Percentiles rank a stretch among this genome's conserved stretches.
Conservation (phyloP, 768 basidiomycete species). For the Naganishia antarctica region DNA sequence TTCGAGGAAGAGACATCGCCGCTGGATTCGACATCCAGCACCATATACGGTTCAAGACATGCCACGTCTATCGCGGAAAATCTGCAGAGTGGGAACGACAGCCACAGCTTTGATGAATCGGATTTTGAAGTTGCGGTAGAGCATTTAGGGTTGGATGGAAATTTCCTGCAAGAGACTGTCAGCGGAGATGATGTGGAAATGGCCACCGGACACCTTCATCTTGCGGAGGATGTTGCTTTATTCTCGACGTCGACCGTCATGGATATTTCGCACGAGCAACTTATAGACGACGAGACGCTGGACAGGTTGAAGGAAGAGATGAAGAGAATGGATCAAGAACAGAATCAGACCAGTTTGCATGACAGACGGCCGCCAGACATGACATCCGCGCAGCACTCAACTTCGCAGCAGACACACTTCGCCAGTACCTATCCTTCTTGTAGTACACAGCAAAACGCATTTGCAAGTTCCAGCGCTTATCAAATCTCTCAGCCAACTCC, state of each 20-base stretch:
- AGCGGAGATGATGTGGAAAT: not conserved
- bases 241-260: not conserved
- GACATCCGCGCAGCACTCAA: not conserved
- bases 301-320: constrained; percentile 6
- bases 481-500: not conserved
- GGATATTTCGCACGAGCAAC: not conserved
- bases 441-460: not conserved
- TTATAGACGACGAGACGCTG: constrained; percentile 12
- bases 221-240: not conserved
- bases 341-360: not conserved
- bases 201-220: not conserved
- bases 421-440: not conserved
- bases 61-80: not conserved
- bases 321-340: constrained; percentile 9
- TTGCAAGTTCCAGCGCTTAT: not conserved
- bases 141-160: not conserved
- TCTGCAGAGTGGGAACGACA: not conserved
- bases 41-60: no score
- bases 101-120: not conserved
- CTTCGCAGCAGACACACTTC: not conserved
- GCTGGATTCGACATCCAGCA: not conserved
- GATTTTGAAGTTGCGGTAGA: not conserved
- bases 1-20: not conserved
- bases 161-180: not conserved
- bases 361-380: not conserved